Conservation (phyloP, 2,329 filamentous ascomycete genomes). For the Keithomyces neogunnii region DNA sequence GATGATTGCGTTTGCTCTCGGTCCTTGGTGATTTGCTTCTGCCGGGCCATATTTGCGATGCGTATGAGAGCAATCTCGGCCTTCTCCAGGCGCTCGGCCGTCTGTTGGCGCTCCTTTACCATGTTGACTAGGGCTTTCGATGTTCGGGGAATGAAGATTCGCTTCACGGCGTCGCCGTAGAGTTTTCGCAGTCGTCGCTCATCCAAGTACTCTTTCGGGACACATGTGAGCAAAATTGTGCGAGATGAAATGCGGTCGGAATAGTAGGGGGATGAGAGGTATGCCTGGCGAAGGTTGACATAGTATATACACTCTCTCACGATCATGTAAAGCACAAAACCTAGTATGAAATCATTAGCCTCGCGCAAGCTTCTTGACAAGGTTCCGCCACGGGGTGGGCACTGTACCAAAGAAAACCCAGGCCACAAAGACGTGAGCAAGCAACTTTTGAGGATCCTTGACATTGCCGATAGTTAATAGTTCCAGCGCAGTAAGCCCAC, state of each 20-base stretch:
- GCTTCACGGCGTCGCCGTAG: constrained; percentile 74
- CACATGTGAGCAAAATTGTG: constrained; percentile 81
- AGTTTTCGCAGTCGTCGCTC: constrained; percentile 69
- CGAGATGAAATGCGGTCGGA: constrained; percentile 79
- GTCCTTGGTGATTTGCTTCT: constrained; percentile 29
- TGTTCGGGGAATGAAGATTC: constrained; percentile 76
- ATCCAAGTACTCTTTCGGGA: constrained; percentile 70
- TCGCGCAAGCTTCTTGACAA: background rate
- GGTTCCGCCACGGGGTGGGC: background rate
- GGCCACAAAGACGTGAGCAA: constrained; percentile 70
- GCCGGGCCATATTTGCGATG: constrained; percentile 61
- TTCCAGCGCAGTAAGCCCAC: constrained; percentile 57
- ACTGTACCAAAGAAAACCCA: constrained; percentile 60
- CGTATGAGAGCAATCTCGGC: constrained; percentile 83
- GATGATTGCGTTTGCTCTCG: background rate
- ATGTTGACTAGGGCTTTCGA: constrained; percentile 69
- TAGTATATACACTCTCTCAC: constrained; percentile 85
- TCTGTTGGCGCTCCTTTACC: constrained; percentile 73
- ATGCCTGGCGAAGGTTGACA: constrained; percentile 88
- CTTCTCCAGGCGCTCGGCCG: constrained; percentile 72
- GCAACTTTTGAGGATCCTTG: constrained; percentile 52
- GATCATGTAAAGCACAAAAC: constrained; percentile 82
- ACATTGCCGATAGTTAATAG: constrained; percentile 75
- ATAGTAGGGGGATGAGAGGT: constrained; percentile 77
- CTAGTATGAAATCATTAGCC: constrained; percentile 17